These are phyloP conservation scores for Cyclotella sp. DNA, from an alignment of 108 stramenopile species.

Conservation along the genomic window DNA sequence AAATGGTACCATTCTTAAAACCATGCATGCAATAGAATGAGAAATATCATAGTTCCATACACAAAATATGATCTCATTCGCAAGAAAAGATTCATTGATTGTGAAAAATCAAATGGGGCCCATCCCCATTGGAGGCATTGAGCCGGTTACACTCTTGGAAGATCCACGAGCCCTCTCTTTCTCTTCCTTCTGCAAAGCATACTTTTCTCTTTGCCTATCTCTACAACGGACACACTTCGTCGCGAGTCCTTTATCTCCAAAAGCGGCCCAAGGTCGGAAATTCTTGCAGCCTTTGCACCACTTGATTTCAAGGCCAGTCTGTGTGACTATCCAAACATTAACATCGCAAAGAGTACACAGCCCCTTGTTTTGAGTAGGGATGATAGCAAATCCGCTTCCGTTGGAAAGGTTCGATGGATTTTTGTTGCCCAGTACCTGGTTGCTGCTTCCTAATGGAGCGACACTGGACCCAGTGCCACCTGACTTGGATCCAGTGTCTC, in stretches of 20 bases:
- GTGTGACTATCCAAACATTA: conserved; percentile 86
- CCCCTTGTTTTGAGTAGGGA: conserved; percentile 93
- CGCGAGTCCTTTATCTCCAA: conserved; percentile 90
- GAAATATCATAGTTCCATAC: no score
- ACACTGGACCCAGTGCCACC: conserved; percentile 36
- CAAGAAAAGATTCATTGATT: background rate
- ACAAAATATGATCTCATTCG: no score
- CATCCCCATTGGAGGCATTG: background rate
- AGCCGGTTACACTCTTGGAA: background rate
- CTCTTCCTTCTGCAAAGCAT: conserved; percentile 84
- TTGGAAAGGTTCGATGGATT: conserved; percentile 32
- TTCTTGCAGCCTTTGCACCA: conserved; percentile 96
- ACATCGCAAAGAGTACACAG: conserved; percentile 90
- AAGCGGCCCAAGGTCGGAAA: conserved; percentile 90
- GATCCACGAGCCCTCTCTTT: conserved; percentile 46
- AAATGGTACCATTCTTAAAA: no score
- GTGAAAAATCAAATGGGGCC: background rate
- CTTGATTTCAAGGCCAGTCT: conserved; percentile 83
- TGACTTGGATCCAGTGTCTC: conserved; percentile 9
- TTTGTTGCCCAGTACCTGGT: conserved; percentile 14
- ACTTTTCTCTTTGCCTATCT: conserved; percentile 89
- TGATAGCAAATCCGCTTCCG: conserved; percentile 56
- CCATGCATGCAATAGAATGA: no score
- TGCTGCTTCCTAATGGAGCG: conserved; percentile 32
- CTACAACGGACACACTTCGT: conserved; percentile 91